phyloP scores from a whole-genome alignment of 1,284 basidiomycete species.

The Volvariella volvacea region DNA sequence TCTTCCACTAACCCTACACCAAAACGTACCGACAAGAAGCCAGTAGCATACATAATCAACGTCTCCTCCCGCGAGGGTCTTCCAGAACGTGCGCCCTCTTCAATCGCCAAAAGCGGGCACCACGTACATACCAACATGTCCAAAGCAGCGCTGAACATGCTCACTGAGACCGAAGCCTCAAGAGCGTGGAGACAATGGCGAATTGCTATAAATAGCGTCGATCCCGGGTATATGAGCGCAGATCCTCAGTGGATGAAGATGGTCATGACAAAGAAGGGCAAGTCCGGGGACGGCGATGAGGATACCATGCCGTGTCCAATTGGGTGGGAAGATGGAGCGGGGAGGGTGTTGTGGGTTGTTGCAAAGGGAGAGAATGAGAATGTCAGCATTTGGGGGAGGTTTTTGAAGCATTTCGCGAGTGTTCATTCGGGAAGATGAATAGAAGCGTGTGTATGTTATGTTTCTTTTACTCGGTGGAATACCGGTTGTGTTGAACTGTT shows the following conservation, averaged over 20 bases:
- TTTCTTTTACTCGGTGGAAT: too few relatives aligned
- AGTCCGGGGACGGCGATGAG: neutral
- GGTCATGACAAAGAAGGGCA: neutral
- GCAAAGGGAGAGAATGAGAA: slow-evolving; percentile 19
- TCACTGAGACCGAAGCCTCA: slow-evolving; percentile 24
- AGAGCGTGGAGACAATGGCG: slow-evolving; percentile 18
- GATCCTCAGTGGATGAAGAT: slow-evolving; percentile 16
- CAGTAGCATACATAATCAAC: slow-evolving; percentile 20
- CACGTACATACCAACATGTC: slow-evolving; percentile 29
- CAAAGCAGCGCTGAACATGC: slow-evolving; percentile 27
- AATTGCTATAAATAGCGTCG: slow-evolving; percentile 24
- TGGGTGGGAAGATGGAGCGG: slow-evolving; percentile 21
- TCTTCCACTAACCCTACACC: neutral
- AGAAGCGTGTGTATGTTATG: too few relatives aligned
- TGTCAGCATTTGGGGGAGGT: slow-evolving; percentile 17
- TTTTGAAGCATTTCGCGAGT: slow-evolving; percentile 19
- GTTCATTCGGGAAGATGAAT: slow-evolving; percentile 12
- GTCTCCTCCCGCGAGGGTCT: slow-evolving; percentile 27
- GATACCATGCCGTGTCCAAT: slow-evolving; percentile 14
- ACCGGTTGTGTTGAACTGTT: too few relatives aligned
- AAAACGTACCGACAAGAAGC: slow-evolving; percentile 5
- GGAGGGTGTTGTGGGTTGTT: slow-evolving; percentile 19
- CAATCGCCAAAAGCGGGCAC: slow-evolving; percentile 15
- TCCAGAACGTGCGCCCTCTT: slow-evolving; percentile 16
- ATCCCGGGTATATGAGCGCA: slow-evolving; percentile 26